phyloP scores from a whole-genome alignment of 2,329 filamentous ascomycete genomes.

The Calonectria pauciramosa region DNA sequence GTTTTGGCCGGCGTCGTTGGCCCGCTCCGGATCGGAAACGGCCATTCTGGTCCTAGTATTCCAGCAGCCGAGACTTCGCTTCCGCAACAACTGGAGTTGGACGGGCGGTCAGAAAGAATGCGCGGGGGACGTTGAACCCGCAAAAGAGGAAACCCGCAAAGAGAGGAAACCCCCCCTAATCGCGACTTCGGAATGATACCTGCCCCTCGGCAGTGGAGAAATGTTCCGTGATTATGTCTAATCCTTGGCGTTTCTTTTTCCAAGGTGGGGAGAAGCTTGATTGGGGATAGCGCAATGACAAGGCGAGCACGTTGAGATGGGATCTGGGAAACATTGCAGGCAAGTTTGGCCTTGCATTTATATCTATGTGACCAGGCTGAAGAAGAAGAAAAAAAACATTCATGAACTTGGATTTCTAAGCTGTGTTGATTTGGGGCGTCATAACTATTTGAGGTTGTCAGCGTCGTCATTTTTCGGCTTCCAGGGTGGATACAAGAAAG shows the following conservation, averaged over 20 bases:
- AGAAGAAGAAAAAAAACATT: too few species aligned
- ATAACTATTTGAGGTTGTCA: conserved; percentile 14
- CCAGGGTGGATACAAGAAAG: background rate
- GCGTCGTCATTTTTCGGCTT: conserved; percentile 23
- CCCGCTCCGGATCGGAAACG: conserved; percentile 33
- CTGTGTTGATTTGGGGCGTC: conserved; percentile 11
- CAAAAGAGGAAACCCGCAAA: too few species aligned
- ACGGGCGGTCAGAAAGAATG: background rate
- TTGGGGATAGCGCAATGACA: conserved; percentile 18
- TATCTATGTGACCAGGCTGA: background rate
- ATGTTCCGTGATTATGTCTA: conserved; percentile 13
- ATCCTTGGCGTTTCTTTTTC: conserved; percentile 25
- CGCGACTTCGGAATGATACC: background rate
- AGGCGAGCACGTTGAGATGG: background rate
- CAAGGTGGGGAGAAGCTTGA: conserved; percentile 16
- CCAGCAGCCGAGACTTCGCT: too few species aligned
- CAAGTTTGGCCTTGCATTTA: background rate
- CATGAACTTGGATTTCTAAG: conserved; percentile 16
- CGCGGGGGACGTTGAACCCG: background rate
- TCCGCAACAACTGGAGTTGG: too few species aligned
- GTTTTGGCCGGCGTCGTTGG: conserved; percentile 15
- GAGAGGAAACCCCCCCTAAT: background rate
- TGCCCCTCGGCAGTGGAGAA: background rate
- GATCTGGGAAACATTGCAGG: background rate
- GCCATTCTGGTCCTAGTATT: conserved; percentile 27